These are phyloP conservation scores for Astrothelium subdiscretum DNA, from an alignment of 495 filamentous ascomycete species.

Conservation along the genomic window DNA sequence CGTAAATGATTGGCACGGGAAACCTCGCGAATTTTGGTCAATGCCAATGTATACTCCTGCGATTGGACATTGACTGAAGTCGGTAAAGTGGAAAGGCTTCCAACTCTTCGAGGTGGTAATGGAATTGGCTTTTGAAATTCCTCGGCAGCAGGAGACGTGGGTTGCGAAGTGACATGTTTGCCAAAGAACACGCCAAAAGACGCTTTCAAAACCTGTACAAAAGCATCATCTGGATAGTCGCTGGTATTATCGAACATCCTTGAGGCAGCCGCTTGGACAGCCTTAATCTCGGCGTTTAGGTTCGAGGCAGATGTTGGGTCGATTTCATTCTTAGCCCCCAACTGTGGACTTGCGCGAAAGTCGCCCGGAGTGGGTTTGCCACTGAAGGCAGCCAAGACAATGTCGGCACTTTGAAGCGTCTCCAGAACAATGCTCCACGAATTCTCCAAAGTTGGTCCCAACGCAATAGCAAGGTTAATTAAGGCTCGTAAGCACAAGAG, in stretches of 20 bases:
- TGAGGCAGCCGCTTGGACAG: slow-evolving; percentile 77
- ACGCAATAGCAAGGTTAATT: slow-evolving; percentile 85
- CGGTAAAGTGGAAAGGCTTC: slow-evolving; percentile 37
- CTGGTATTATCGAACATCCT: slow-evolving; percentile 81
- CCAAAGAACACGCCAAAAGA: slow-evolving; percentile 45
- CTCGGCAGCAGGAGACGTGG: neutral
- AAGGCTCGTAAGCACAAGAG: slow-evolving; percentile 80
- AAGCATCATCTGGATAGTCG: slow-evolving; percentile 73
- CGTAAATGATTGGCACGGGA: slow-evolving; percentile 68
- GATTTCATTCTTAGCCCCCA: slow-evolving; percentile 6
- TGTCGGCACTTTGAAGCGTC: slow-evolving; percentile 80
- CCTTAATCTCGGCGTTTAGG: slow-evolving; percentile 65
- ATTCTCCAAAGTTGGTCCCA: slow-evolving; percentile 72
- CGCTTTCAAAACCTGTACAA: slow-evolving; percentile 63
- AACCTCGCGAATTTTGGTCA: slow-evolving; percentile 71
- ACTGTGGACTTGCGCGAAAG: slow-evolving; percentile 11
- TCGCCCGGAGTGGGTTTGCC: slow-evolving; percentile 8
- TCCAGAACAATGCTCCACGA: slow-evolving; percentile 88
- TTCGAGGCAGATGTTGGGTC: slow-evolving; percentile 38
- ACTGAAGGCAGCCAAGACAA: slow-evolving; percentile 55
- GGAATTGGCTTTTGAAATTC: slow-evolving; percentile 2
- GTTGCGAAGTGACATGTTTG: slow-evolving; percentile 20
- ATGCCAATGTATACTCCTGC: slow-evolving; percentile 62
- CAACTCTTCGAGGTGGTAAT: slow-evolving; percentile 25
- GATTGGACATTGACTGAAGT: slow-evolving; percentile 31